phyloP scores from a whole-genome alignment of 2,329 filamentous ascomycete species.

The Ceratocystis colombiana region DNA sequence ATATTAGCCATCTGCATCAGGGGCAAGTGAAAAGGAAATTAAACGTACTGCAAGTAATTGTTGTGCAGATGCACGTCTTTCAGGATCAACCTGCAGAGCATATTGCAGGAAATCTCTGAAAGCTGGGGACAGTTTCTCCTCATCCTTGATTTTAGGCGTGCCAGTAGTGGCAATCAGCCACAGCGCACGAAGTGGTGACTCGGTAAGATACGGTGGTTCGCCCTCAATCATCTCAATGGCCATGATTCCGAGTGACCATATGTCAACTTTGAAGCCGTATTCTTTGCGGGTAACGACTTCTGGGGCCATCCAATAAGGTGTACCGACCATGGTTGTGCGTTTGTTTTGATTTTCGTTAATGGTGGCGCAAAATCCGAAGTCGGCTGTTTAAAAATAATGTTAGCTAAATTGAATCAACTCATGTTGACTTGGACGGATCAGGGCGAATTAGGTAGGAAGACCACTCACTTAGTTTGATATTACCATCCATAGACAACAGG shows the following conservation, averaged over 20 bases:
- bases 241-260: conserved; percentile 98
- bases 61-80: conserved; percentile 90
- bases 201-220: conserved; percentile 91
- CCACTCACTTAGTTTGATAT: conserved; percentile 87
- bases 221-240: conserved; percentile 99
- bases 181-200: conserved; percentile 82
- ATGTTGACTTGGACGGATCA: background rate
- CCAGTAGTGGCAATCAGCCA: conserved; percentile 97
- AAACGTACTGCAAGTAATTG: conserved; percentile 75
- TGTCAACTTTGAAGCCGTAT: conserved; percentile 96
- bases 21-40: conserved; percentile 29
- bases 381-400: conserved; percentile 50
- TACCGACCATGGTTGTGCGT: conserved; percentile 97
- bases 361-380: conserved; percentile 97
- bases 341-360: conserved; percentile 97
- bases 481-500: conserved; percentile 80
- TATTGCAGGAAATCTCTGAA: conserved; percentile 90
- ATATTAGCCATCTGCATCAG: too few species aligned
- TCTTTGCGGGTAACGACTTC: conserved; percentile 96
- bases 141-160: conserved; percentile 89
- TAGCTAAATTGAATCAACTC: background rate
- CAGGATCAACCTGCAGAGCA: conserved; percentile 90
- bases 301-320: conserved; percentile 99
- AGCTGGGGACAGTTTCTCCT: conserved; percentile 65
- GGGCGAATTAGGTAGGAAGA: background rate